These are phyloP conservation scores for Haberlea rhodopensis DNA, from an alignment of 257 asterid species.

Conservation along the genomic window DNA sequence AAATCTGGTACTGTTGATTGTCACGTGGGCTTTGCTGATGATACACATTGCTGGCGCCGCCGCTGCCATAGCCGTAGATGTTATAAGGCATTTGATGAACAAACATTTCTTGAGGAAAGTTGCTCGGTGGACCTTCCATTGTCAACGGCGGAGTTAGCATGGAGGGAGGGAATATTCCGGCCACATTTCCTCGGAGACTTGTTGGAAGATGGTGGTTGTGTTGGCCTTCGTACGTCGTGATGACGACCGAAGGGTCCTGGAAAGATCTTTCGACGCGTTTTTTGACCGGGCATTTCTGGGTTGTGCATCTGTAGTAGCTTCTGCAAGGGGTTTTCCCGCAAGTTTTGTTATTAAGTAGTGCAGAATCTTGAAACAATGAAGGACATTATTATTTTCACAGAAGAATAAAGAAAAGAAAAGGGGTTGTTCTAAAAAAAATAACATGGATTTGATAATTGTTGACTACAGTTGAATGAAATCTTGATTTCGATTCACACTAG, in stretches of 20 bases:
- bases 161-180: slow-evolving; percentile 30
- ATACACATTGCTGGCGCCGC: slow-evolving; percentile 14
- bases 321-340: slow-evolving; percentile 30
- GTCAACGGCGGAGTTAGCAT: slow-evolving; percentile 21
- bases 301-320: slow-evolving; percentile 68
- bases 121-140: slow-evolving; percentile 18
- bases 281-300: slow-evolving; percentile 61
- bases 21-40: slow-evolving; percentile 20
- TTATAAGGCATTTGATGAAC: slow-evolving; percentile 35
- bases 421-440: background rate
- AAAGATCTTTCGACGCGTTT: slow-evolving; percentile 64
- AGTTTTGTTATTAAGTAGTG: background rate
- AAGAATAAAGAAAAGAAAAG: too few species aligned
- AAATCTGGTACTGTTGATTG: slow-evolving; percentile 32
- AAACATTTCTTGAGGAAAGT: slow-evolving; percentile 30
- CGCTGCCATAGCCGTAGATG: slow-evolving; percentile 23
- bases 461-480: background rate
- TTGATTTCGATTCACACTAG: slow-evolving; percentile 28
- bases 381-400: too few species aligned
- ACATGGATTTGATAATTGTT: background rate
- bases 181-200: slow-evolving; percentile 39
- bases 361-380: background rate
- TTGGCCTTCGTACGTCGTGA: slow-evolving; percentile 68
- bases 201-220: slow-evolving; percentile 62
- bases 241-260: slow-evolving; percentile 57